A percentile compares a stretch with the other conserved stretches of the same genome.
Conservation (phyloP, 2,329 filamentous ascomycete species). For the Cladophialophora bantiana region DNA sequence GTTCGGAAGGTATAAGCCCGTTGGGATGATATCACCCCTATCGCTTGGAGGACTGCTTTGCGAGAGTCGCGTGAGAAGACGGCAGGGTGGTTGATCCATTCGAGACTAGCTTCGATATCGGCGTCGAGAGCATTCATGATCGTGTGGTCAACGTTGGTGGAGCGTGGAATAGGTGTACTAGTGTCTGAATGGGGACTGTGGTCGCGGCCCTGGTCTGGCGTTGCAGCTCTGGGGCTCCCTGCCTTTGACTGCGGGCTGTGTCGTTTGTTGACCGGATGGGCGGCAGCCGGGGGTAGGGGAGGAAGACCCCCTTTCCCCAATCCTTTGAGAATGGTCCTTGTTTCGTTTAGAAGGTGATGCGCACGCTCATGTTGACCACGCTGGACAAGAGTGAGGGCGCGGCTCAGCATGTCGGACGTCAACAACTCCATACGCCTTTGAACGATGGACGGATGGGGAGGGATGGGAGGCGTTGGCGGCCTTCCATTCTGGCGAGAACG, state of each 20-base stretch:
- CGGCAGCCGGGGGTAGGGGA: constrained; percentile 74
- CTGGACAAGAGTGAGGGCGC: constrained; percentile 87
- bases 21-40: constrained; percentile 95
- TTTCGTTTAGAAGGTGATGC: constrained; percentile 90
- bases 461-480: constrained; percentile 77
- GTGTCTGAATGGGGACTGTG: constrained; percentile 49
- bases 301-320: constrained; percentile 93
- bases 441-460: constrained; percentile 91
- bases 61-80: constrained; percentile 93
- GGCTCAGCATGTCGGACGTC: constrained; percentile 96
- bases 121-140: constrained; percentile 88
- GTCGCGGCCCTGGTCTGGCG: constrained; percentile 47
- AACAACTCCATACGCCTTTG: constrained; percentile 97
- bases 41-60: constrained; percentile 94
- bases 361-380: constrained; percentile 92
- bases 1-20: constrained; percentile 92
- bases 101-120: constrained; percentile 86
- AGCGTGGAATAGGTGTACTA: constrained; percentile 50
- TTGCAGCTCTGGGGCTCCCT: constrained; percentile 46
- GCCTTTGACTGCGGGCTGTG: constrained; percentile 48
- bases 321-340: constrained; percentile 91
- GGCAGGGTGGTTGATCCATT: constrained; percentile 97
- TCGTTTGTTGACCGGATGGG: constrained; percentile 49
- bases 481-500: constrained; percentile 65
- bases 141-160: constrained; percentile 76